Conservation (phyloP, 768 basidiomycete species). For the Candolleomyces aberdarensis region DNA sequence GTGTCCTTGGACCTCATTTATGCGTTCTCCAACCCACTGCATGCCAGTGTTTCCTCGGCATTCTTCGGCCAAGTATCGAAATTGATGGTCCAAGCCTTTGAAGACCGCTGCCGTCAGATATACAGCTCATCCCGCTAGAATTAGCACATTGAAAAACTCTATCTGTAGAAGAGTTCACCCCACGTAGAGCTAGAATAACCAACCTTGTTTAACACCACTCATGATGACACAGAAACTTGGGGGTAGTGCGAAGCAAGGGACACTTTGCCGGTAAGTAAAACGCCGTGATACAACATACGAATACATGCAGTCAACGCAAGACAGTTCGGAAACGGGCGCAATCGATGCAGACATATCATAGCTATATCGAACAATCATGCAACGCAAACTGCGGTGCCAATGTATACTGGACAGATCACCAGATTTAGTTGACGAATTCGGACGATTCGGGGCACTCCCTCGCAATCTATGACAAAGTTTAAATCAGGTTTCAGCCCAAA, state of each 20-base stretch:
- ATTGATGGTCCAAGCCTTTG: slow-evolving; percentile 92
- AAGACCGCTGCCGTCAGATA: slow-evolving; percentile 71
- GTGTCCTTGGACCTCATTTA: slow-evolving; percentile 84
- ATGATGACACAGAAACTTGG: too few relatives aligned
- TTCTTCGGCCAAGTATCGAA: slow-evolving; percentile 87
- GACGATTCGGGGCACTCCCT: slow-evolving; percentile 59
- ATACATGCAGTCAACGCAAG: too few relatives aligned
- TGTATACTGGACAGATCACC: background rate
- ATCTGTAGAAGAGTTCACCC: too few relatives aligned
- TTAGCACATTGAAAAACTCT: too few relatives aligned
- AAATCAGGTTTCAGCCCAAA: background rate
- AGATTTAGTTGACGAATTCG: slow-evolving; percentile 46
- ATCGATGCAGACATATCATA: background rate
- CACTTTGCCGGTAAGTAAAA: too few relatives aligned
- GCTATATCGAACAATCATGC: slow-evolving; percentile 1
- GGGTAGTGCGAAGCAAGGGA: too few relatives aligned
- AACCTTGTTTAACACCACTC: background rate
- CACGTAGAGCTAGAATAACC: background rate
- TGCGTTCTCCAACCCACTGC: slow-evolving; percentile 82
- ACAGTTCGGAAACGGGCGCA: background rate
- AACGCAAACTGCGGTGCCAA: background rate
- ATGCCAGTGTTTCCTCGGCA: slow-evolving; percentile 76
- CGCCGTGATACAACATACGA: too few relatives aligned
- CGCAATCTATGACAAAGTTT: slow-evolving; percentile 45
- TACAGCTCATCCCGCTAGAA: slow-evolving; percentile 44